A percentile compares a stretch with the other conserved stretches of the same genome.
These are phyloP conservation scores for Aphanomyces invadans DNA, from an alignment of 352 stramenopile species.

Conservation along the genomic window DNA sequence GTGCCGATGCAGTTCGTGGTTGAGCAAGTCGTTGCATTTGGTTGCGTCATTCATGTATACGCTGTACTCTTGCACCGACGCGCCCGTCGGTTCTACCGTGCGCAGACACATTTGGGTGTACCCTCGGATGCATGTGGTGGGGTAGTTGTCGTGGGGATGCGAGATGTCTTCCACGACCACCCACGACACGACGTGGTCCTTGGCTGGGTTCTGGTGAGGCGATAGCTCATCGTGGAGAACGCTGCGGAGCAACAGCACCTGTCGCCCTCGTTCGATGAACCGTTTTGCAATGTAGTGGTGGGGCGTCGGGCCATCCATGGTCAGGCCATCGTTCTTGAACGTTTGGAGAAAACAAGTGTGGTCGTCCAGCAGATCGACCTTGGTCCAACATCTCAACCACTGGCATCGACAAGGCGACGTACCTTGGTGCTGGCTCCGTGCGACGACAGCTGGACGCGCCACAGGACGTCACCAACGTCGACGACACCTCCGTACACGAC, in stretches of 20 bases:
- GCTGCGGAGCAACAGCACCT: neutral
- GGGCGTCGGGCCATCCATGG: neutral
- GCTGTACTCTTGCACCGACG: neutral
- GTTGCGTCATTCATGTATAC: neutral
- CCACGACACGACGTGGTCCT: slow-evolving; percentile 1
- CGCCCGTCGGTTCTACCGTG: neutral
- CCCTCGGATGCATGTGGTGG: slow-evolving; percentile 2
- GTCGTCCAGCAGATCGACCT: neutral
- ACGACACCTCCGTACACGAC: neutral
- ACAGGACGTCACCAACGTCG: slow-evolving; percentile 12
- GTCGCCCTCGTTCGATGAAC: slow-evolving; percentile 13
- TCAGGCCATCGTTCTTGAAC: neutral
- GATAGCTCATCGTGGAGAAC: slow-evolving; percentile 14
- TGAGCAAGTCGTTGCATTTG: neutral
- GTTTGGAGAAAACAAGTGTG: neutral
- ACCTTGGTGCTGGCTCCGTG: neutral
- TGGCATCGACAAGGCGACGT: neutral
- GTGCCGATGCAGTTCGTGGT: slow-evolving; percentile 1
- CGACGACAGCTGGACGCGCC: neutral
- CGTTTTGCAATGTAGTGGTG: slow-evolving; percentile 7
- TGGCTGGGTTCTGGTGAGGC: neutral
- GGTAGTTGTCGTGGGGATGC: neutral
- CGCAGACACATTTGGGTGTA: slow-evolving; percentile 2
- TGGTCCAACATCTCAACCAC: neutral
- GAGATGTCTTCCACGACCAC: slow-evolving; percentile 9